Evolutionary conservation across 169 alveolate species (phyloP), one percentile per base, ranked within the genome.

Genomic region (Plasmodium gonderi): DNA sequence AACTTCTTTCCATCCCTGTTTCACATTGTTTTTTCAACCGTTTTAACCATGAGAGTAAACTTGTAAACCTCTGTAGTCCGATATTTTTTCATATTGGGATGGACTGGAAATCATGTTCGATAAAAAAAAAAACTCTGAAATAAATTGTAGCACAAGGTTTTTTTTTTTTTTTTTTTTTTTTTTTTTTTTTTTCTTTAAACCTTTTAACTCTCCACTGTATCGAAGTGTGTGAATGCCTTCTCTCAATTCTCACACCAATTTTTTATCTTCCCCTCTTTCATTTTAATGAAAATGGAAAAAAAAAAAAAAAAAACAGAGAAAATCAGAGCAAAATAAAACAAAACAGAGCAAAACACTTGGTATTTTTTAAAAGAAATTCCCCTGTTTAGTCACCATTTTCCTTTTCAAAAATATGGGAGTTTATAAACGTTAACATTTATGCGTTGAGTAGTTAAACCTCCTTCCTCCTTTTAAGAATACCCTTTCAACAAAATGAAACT

Each of bases 151-250:
- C n/a, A n/a, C n/a, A n/a, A n/a, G n/a, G n/a, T n/a, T n/a, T n/a
- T n/a, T n/a, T n/a, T n/a, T n/a, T n/a, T n/a, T n/a, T n/a, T n/a
- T n/a, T n/a, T n/a, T n/a, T n/a, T n/a, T n/a, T n/a, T n/a, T n/a
- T n/a, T n/a, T n/a, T n/a, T n/a, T n/a, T 36, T 6, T 36, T 60
- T 60, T 20, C 9, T 60, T 29, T 20, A 36, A 60, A 60, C 26
- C 12, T 3, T 60, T 60, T 60, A n/a, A 29, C n/a, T 60, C 72
- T 2, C 72, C 38, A 60, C 72, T 3, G 17, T 42, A 8, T n/a
- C 72, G 40, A 60, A 60, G 69, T 54, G 72, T 60, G 72, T 60
- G 72, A 29, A 60, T 60, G 38, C 72, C 40, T 29, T 60, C 72
- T 29, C 9, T 60, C 38, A n/a, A 23, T 60, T 36, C 38, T 60